Base-by-base conservation (phyloP, 768 basidiomycete genomes). In the Artomyces pyxidatus region DNA sequence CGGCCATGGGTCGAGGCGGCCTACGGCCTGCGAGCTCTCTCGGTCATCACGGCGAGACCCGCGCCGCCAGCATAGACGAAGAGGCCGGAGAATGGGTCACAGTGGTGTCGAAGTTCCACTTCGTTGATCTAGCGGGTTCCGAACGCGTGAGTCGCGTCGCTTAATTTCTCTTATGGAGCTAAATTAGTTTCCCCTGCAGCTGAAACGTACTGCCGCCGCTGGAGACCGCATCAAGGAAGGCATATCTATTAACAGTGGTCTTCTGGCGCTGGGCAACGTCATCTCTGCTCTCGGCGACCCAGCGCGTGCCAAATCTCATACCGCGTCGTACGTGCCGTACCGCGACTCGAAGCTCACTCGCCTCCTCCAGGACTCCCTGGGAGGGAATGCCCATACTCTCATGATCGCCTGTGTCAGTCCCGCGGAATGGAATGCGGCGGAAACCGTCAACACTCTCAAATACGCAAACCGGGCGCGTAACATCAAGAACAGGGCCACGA, bases 321-420 rank as follows among this genome's bases (percentile, higher is more conserved):
- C 86, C 21, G 83, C 83, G 17, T 82, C 87, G 16, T 92, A 99
- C 68, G 76, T 99, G 50, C 96, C 96, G 10, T 99, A 99, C 65
- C 91, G 96, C 43, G 96, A 98, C 68, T 97, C 94, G 11, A 99
- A 98, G 66, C 85, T 98, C 59, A 98, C 95, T 4, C 86, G 95
- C 30, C 78, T 96, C 40, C 72, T 96, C 3, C 92, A 96, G 83
- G 94, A 97, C 65, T 95, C 92, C 9, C 78, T 99, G 10, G 96
- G 96, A 30, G 96, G 96, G 39, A 99, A 98, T 67, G 86, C 95
- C 1, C 88, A 95, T 59, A 98, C 96, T 10, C 82, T 97, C 58
- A 99, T 99, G 96, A 91, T 99, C 54, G 96, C 96, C 16, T 99
- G 95, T 64, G 89, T 96, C 53, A 94, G 91, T 58, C 87, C 91